Evolutionary conservation across 2,329 filamentous ascomycete species (phyloP), one percentile per base, ranked within the genome.

Genomic region (Aspergillus alliaceus): DNA sequence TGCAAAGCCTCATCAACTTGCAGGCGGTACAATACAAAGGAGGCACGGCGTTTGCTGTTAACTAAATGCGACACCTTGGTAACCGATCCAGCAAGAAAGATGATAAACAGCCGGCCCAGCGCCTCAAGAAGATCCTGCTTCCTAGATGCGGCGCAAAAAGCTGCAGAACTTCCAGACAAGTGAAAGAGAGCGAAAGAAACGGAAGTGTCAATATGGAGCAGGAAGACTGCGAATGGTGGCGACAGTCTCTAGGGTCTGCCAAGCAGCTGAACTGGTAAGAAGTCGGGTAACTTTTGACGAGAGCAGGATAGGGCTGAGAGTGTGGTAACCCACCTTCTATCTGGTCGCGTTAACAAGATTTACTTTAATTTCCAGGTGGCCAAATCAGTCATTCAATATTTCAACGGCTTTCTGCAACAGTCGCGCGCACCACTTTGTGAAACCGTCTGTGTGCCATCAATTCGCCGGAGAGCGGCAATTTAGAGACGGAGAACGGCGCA

Each of bases 61-160:
- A 22, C 39, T 47, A 29, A 34, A 44, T 34, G 54, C 32, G 34
- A 37, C n/a, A n/a, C n/a, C n/a, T n/a, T n/a, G n/a, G n/a, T n/a
- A n/a, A n/a, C n/a, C n/a, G n/a, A n/a, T n/a, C n/a, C n/a, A 48
- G 20, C n/a, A 24, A 31, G 14, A 42, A 22, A 44, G 49, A 27
- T n/a, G 44, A 50, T 51, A 47, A 18, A 46, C 18, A 35, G 35
- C 48, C 39, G 11, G 47, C 50, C 35, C 15, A 25, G 51, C 34
- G 47, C 54, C 35, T 54, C 34, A 34, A 64, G 64, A 64, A 64
- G 61, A 60, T 53, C 62, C 63, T 35, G 63, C 63, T 63, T 64
- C 9, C 61, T 63, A 50, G 31, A 42, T 49, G 49, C 27, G 34
- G 27, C 15, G 49, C 37, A 50, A 49, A n/a, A 39, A 49, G 44